Conservation (phyloP, 1,284 basidiomycete species). For the Fistulina hepatica region DNA sequence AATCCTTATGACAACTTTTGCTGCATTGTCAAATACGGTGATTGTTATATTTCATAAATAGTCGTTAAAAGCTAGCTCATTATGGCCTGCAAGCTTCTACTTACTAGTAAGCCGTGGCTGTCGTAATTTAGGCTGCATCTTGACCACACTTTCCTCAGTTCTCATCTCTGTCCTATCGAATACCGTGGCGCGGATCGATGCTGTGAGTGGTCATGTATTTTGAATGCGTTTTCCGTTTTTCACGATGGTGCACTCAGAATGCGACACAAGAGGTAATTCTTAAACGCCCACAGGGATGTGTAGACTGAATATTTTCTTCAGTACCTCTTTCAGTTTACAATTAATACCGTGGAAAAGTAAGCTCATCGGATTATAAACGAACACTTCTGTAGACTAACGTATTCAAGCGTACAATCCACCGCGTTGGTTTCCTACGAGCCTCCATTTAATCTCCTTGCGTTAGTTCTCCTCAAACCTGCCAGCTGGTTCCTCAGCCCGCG, state of each 20-base stretch:
- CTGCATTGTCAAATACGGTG: slow-evolving; percentile 71
- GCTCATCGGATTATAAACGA: slow-evolving; percentile 13
- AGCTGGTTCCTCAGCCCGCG: slow-evolving; percentile 64
- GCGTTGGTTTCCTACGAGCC: slow-evolving; percentile 87
- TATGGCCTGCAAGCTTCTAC: slow-evolving; percentile 23
- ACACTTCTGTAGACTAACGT: background rate
- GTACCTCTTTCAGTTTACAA: slow-evolving; percentile 83
- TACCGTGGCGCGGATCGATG: slow-evolving; percentile 72
- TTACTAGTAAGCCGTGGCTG: slow-evolving; percentile 50
- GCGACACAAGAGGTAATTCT: slow-evolving; percentile 63
- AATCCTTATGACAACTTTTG: slow-evolving; percentile 77
- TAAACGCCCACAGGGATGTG: slow-evolving; percentile 4
- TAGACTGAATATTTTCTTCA: slow-evolving; percentile 22
- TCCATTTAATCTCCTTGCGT: slow-evolving; percentile 75
- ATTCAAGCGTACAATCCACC: slow-evolving; percentile 68
- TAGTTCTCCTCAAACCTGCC: slow-evolving; percentile 66
- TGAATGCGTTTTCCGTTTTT: slow-evolving; percentile 2
- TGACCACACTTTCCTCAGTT: slow-evolving; percentile 31
- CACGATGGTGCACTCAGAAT: slow-evolving; percentile 38
- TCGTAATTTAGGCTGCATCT: slow-evolving; percentile 7
- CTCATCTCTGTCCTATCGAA: slow-evolving; percentile 81
- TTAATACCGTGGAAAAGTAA: slow-evolving; percentile 81
- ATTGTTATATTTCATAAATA: too few relatives aligned
- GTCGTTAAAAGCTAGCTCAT: too few relatives aligned
- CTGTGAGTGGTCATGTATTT: slow-evolving; percentile 36